Base-by-base conservation (phyloP, 2,329 filamentous ascomycete species). In the Dactylella cylindrospora region DNA sequence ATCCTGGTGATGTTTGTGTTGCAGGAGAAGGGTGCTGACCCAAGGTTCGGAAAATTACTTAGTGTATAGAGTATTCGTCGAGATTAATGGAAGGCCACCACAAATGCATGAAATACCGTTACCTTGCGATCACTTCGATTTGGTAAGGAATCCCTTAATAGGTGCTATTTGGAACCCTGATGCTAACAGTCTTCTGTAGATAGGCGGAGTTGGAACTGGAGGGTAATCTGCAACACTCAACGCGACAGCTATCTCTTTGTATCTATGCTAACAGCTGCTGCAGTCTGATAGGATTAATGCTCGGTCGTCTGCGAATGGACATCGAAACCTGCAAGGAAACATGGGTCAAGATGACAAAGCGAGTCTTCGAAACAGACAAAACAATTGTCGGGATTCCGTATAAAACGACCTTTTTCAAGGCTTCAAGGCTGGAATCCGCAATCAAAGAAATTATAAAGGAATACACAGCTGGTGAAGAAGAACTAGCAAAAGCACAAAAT, bases 351-450 rank as follows among this genome's bases (percentile, higher is more conserved):
- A 85, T 97, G 81, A 97, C 91, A 29, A 84, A 86, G 70, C 84
- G 86, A 72, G 91, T 97, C 1, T 98, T 98, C 69, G 87, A 97
- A 75, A 96, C 91, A 3, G 91, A 98, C 76, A 98, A 98, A 78
- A 97, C 90, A 2, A 88, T 97, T 68, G 89, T 87, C 28, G 91
- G 91, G 10, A 95, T 98, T 59, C 91, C 93, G 0, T 95, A 93
- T 71, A 84, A 89, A 33, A 57, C 54, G n/a, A 97, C 93, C 0
- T 75, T 97, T 25, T 97, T 96, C 80, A 97, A 98, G 75, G 93
- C 93, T 12, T 95, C 89, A 38, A 91, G 88, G 73, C 78, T 98
- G 43, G 91, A 97, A 73, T 88, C 95, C 67, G 90, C 90, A 3
- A 96, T 96, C 69, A 84, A 83, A 71, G 86, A 93, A 69, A 89